Percentiles rank a stretch among this genome's conserved stretches.
These are phyloP conservation scores for Carpinus viminea DNA, from an alignment of 306 rosid genomes.

Conservation along the genomic window DNA sequence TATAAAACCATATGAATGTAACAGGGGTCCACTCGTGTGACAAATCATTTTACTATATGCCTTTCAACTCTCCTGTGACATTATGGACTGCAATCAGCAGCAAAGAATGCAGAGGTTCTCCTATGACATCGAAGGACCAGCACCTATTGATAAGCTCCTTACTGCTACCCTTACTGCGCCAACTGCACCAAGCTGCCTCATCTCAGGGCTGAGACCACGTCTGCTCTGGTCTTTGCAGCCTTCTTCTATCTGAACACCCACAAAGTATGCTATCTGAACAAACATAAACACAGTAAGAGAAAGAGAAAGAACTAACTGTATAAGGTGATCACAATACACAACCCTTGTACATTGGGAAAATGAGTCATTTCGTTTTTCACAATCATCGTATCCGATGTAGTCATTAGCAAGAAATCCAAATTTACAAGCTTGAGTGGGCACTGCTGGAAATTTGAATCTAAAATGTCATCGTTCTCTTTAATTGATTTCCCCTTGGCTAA, in stretches of 20 bases:
- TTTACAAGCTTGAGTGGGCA: neutral
- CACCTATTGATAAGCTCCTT: conserved; percentile 71
- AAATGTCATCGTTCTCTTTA: neutral
- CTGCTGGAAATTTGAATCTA: neutral
- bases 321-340: neutral
- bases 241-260: conserved; percentile 83
- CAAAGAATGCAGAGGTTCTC: conserved; percentile 12
- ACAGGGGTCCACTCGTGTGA: conserved; percentile 5
- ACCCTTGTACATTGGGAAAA: no score
- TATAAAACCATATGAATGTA: conserved; percentile 24
- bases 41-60: conserved; percentile 5
- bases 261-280: conserved; percentile 83
- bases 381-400: neutral
- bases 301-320: neutral
- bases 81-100: neutral
- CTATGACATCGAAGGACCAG: conserved; percentile 59
- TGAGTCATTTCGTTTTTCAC: neutral
- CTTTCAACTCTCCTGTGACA: conserved; percentile 28
- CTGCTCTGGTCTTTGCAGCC: conserved; percentile 43
- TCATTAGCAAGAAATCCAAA: neutral
- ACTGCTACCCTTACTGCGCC: conserved; percentile 85
- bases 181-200: conserved; percentile 75
- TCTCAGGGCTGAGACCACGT: conserved; percentile 63
- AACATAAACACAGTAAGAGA: conserved; percentile 27
- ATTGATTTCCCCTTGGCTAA: neutral